Percentiles rank a stretch among this genome's conserved stretches.
These are phyloP conservation scores for Chaetomium fimeti DNA, from an alignment of 495 filamentous ascomycete genomes.

Conservation along the genomic window DNA sequence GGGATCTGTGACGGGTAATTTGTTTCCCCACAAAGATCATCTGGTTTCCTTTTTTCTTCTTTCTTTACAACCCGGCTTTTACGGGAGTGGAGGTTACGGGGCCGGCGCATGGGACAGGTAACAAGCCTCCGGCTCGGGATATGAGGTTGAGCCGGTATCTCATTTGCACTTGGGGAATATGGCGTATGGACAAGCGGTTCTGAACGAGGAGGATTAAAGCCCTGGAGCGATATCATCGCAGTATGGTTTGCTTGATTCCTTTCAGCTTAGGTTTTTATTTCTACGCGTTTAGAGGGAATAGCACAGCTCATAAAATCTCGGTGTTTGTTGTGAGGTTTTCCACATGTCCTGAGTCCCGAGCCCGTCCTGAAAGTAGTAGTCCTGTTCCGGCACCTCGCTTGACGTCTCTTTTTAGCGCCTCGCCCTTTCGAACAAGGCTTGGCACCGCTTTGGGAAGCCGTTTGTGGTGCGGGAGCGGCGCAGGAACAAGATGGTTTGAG, in stretches of 20 bases:
- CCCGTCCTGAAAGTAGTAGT: too few relatives aligned
- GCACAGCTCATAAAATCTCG: neutral
- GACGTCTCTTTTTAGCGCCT: neutral
- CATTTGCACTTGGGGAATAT: neutral
- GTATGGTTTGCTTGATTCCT: neutral
- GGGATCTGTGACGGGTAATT: constrained; percentile 37
- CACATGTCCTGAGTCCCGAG: neutral
- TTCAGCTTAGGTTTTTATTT: neutral
- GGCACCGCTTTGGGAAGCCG: neutral
- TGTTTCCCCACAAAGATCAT: too few relatives aligned
- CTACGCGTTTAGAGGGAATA: neutral
- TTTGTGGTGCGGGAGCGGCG: neutral
- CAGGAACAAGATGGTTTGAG: constrained; percentile 4
- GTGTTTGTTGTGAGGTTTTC: neutral
- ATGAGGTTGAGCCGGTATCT: neutral
- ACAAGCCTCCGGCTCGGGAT: neutral
- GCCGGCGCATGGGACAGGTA: too few relatives aligned
- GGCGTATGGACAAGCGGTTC: neutral
- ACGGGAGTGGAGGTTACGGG: too few relatives aligned
- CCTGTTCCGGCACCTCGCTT: too few relatives aligned
- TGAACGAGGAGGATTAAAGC: neutral
- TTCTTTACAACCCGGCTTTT: neutral
- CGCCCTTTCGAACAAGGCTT: neutral
- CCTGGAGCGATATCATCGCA: neutral
- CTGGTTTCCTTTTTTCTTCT: neutral